Conservation (phyloP, 306 rosid species). For the Dalbergia oliveri region DNA sequence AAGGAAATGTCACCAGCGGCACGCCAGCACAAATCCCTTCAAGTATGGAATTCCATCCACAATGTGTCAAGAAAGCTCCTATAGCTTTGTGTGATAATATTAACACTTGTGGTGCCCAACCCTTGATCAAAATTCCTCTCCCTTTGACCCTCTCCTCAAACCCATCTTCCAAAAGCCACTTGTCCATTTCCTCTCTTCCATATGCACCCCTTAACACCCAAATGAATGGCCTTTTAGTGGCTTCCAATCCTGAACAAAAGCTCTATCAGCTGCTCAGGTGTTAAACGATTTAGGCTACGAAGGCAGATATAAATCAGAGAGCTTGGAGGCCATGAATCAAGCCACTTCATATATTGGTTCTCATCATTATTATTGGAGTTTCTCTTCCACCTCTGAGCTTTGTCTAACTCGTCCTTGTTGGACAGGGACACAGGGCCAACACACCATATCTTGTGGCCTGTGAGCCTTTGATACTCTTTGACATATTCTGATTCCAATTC, state of each 20-base stretch:
- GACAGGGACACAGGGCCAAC: too few species aligned
- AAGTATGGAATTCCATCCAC: conserved; percentile 81
- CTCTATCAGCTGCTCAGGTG: too few species aligned
- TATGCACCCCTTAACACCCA: conserved; percentile 66
- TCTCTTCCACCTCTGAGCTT: too few species aligned
- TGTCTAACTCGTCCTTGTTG: too few species aligned
- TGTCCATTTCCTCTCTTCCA: conserved; percentile 55
- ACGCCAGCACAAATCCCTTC: conserved; percentile 64
- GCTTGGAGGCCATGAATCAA: too few species aligned
- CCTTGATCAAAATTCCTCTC: conserved; percentile 61
- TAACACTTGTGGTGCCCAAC: conserved; percentile 80
- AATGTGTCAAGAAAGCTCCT: conserved; percentile 75
- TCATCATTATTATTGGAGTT: conserved; percentile 1
- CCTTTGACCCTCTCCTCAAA: conserved; percentile 64
- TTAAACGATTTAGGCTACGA: too few species aligned
- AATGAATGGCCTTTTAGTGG: conserved; percentile 55
- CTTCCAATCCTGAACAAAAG: conserved; percentile 58
- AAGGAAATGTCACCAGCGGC: conserved; percentile 81
- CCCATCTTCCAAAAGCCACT: conserved; percentile 58
- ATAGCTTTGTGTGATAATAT: conserved; percentile 62
- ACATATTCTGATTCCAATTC: too few species aligned
- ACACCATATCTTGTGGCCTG: too few species aligned
- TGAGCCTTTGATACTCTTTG: too few species aligned
- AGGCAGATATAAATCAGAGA: too few species aligned
- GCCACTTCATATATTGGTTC: too few species aligned